These are phyloP conservation scores for Lobosporangium transversale DNA, from an alignment of 192 early-diverging fungal species.

Conservation along the genomic window DNA sequence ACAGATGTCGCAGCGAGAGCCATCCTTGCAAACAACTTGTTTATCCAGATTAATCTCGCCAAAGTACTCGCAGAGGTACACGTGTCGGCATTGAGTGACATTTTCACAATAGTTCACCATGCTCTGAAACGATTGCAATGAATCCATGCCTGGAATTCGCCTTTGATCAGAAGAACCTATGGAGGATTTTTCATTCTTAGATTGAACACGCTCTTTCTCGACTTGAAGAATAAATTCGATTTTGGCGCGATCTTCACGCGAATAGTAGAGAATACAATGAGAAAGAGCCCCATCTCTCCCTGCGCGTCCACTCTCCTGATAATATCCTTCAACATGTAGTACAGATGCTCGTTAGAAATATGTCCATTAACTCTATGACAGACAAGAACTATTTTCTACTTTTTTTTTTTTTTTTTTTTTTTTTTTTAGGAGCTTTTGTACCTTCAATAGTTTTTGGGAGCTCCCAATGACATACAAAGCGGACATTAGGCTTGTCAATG, in stretches of 20 bases:
- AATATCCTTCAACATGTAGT: slow-evolving; percentile 64
- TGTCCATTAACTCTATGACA: neutral
- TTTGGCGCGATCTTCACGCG: slow-evolving; percentile 72
- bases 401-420: neutral
- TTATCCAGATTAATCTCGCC: slow-evolving; percentile 74
- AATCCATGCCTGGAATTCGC: neutral
- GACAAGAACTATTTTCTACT: neutral
- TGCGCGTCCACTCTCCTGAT: slow-evolving; percentile 79
- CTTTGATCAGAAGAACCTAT: slow-evolving; percentile 24
- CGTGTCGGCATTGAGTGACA: slow-evolving; percentile 79
- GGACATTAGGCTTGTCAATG: slow-evolving; percentile 75
- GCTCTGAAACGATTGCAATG: slow-evolving; percentile 60
- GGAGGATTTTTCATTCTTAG: slow-evolving; percentile 78
- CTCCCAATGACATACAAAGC: slow-evolving; percentile 78
- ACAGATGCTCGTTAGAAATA: neutral
- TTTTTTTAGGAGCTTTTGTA: neutral
- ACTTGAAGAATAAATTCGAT: slow-evolving; percentile 66
- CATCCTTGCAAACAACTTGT: slow-evolving; percentile 23
- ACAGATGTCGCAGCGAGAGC: slow-evolving; percentile 37
- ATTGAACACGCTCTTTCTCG: slow-evolving; percentile 66
- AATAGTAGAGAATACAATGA: slow-evolving; percentile 83
- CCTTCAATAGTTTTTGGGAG: slow-evolving; percentile 81
- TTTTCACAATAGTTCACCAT: slow-evolving; percentile 88
- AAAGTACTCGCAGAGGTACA: slow-evolving; percentile 90
- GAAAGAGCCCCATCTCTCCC: slow-evolving; percentile 65